These are phyloP conservation scores for Creolimax fragrantissima DNA, from an alignment of 78 protist genomes.

Conservation along the genomic window DNA sequence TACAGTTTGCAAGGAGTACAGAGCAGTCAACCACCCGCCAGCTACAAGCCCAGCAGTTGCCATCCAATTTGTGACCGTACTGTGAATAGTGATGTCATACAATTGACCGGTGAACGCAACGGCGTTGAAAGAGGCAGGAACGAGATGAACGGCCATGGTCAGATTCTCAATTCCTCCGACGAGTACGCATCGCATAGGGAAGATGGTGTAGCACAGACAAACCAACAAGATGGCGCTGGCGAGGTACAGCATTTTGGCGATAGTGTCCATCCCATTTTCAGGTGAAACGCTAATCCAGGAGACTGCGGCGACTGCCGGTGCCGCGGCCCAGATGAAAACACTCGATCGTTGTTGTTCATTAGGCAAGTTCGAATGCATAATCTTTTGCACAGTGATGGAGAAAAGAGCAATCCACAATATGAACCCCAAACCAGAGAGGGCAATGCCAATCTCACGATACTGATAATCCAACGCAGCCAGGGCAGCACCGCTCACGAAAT, in stretches of 20 bases:
- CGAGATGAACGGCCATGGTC: constrained; percentile 14
- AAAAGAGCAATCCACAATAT: background rate
- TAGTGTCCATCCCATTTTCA: background rate
- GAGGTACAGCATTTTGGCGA: background rate
- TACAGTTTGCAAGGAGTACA: constrained; percentile 7
- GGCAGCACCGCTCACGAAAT: background rate
- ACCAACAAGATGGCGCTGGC: background rate
- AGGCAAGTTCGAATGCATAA: background rate
- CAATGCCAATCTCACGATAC: background rate
- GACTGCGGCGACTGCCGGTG: background rate
- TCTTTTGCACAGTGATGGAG: constrained; percentile 13
- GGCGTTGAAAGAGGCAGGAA: constrained; percentile 2
- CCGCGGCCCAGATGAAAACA: constrained; percentile 9
- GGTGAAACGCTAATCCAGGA: background rate
- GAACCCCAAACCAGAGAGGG: background rate
- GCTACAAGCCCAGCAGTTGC: background rate
- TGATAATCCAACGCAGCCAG: background rate
- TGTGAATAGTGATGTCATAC: background rate
- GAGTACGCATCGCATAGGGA: background rate
- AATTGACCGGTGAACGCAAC: background rate
- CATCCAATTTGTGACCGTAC: background rate
- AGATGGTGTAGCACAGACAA: background rate
- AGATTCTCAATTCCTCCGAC: background rate
- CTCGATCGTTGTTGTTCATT: background rate
- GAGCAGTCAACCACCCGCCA: background rate